Evolutionary conservation across 768 basidiomycete species (phyloP), one percentile per base, ranked within the genome.

Genomic region (Sporobolomyces pararoseus): DNA sequence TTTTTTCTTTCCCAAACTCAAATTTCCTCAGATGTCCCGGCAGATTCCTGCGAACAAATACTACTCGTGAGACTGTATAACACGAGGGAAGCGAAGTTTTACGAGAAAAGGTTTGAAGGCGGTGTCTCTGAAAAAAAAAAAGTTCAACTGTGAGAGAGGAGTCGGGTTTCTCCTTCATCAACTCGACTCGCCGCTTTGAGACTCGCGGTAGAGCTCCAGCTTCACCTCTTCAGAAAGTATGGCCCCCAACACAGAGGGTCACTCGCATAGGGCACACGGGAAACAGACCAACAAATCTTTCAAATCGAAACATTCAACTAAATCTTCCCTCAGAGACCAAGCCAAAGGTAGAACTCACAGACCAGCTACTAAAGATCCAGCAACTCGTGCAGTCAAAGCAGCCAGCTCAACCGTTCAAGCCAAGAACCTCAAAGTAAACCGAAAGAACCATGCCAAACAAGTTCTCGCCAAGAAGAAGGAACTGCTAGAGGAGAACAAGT

Each of bases 201-300:
- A n/a, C n/a, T n/a, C n/a, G n/a, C n/a, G n/a, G n/a, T n/a, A n/a
- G n/a, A n/a, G n/a, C n/a, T n/a, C n/a, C n/a, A n/a, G n/a, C n/a
- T n/a, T n/a, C n/a, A n/a, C n/a, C n/a, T 42, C 39, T 46, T 46
- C 39, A 6, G 21, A 12, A 10, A 44, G 46, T 32, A 66, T 60
- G 65, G 65, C 55, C 19, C 67, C 51, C 25, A 58, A 63, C 14
- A 46, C 39, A 52, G 27, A 47, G 19, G 71, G 75, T 7, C 89
- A 90, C 75, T 84, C 84, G 77, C 90, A 92, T 79, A 80, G 91
- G 71, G 83, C 94, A 51, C 88, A 91, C 10, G 85, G 91, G 71
- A 96, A 95, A 80, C 93, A 96, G 84, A 85, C 84, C 83, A 96
- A 98, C 81, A 98, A 98, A 79, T 75, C 84, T 2, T 97, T 89